These are phyloP conservation scores for Penstemon davidsonii DNA, from an alignment of 257 asterid species.

Conservation along the genomic window DNA sequence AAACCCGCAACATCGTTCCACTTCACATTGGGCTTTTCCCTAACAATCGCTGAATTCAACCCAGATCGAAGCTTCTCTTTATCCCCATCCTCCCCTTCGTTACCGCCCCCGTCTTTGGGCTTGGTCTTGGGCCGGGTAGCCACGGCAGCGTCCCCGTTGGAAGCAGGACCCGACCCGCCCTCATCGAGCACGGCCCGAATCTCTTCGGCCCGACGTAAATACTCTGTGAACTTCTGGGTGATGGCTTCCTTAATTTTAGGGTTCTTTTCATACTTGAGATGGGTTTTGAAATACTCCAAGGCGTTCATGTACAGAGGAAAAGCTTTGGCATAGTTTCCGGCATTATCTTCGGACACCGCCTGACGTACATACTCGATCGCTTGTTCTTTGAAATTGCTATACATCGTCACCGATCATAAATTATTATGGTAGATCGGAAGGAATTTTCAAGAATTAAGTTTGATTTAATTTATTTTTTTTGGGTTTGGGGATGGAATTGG, in stretches of 20 bases:
- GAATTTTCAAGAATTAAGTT: too few relatives aligned
- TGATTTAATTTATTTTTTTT: too few relatives aligned
- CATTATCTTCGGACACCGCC: slow-evolving; percentile 73
- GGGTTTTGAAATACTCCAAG: slow-evolving; percentile 69
- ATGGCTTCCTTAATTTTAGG: slow-evolving; percentile 78
- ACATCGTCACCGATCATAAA: slow-evolving; percentile 44
- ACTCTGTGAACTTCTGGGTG: slow-evolving; percentile 69
- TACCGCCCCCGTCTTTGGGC: slow-evolving; percentile 56
- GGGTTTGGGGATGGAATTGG: too few relatives aligned
- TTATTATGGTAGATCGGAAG: neutral
- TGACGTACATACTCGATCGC: slow-evolving; percentile 73
- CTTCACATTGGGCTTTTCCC: slow-evolving; percentile 53
- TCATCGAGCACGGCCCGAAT: slow-evolving; percentile 68
- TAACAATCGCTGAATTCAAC: slow-evolving; percentile 49
- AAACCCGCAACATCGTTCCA: slow-evolving; percentile 63
- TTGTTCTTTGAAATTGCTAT: slow-evolving; percentile 76
- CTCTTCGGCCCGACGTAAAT: slow-evolving; percentile 79
- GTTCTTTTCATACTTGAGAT: slow-evolving; percentile 74
- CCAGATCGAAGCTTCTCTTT: slow-evolving; percentile 60
- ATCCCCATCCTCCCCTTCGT: slow-evolving; percentile 60
- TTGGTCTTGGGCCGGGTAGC: slow-evolving; percentile 58
- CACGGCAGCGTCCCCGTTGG: slow-evolving; percentile 65
- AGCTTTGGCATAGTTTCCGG: slow-evolving; percentile 71
- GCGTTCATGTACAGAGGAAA: slow-evolving; percentile 77
- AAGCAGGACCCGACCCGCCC: slow-evolving; percentile 48